A percentile compares a stretch with the other conserved stretches of the same genome.
Conservation (phyloP, 164 flowering plant species). For the Macadamia integrifolia region DNA sequence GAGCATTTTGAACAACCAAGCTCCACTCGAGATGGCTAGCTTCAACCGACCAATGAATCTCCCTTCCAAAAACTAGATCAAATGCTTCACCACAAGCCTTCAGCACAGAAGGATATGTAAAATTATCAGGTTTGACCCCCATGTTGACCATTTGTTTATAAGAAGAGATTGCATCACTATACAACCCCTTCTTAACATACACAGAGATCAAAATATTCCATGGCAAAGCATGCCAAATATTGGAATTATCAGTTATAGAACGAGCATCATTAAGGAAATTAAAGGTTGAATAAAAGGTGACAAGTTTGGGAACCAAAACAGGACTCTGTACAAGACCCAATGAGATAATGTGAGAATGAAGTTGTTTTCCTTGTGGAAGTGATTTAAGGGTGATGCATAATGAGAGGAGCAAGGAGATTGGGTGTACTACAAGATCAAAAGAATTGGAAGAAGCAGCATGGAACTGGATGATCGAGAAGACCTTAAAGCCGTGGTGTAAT, state of each 20-base stretch:
- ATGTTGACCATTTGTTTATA: slow-evolving; percentile 36
- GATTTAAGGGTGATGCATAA: neutral
- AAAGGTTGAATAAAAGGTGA: neutral
- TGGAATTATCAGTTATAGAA: neutral
- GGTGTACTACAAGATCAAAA: neutral
- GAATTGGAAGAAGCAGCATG: neutral
- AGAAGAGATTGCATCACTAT: slow-evolving; percentile 24
- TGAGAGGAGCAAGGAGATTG: too few relatives aligned
- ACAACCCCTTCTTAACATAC: slow-evolving; percentile 1
- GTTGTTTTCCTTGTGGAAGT: slow-evolving; percentile 4
- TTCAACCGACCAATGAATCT: slow-evolving; percentile 30
- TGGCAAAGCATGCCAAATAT: slow-evolving; percentile 1
- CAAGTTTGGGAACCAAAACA: slow-evolving; percentile 3
- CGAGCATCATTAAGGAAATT: neutral
- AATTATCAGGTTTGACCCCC: slow-evolving; percentile 44
- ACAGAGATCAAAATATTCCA: slow-evolving; percentile 2
- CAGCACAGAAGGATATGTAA: slow-evolving; percentile 53
- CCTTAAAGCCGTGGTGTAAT: slow-evolving; percentile 8
- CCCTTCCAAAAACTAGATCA: slow-evolving; percentile 36
- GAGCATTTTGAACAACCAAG: slow-evolving; percentile 51
- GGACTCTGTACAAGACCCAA: slow-evolving; percentile 4
- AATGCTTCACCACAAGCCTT: slow-evolving; percentile 55
- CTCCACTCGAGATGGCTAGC: slow-evolving; percentile 21
- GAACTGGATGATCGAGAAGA: slow-evolving; percentile 1
- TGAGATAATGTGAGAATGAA: slow-evolving; percentile 1